Conservation (phyloP, 164 flowering plant genomes). For the Stephania japonica region DNA sequence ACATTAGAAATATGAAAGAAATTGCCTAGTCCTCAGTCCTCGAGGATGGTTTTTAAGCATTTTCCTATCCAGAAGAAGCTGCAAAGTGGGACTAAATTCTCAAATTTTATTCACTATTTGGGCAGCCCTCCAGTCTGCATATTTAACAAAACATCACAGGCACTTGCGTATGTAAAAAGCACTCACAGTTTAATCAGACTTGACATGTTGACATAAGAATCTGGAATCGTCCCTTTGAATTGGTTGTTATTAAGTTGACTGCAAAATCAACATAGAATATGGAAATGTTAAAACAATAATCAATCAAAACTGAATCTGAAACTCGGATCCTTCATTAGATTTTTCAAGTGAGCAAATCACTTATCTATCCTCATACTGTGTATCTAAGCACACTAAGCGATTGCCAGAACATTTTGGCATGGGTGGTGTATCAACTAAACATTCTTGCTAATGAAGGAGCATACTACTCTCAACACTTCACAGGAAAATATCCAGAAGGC, state of each 20-base stretch:
- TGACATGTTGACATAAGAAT: conserved; percentile 30
- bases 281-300: background rate
- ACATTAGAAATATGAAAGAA: background rate
- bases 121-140: background rate
- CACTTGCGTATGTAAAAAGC: background rate
- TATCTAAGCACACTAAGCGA: too few relatives aligned
- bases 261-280: conserved; percentile 11
- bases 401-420: too few relatives aligned
- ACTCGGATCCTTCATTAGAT: too few relatives aligned
- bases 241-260: conserved; percentile 38
- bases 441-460: background rate
- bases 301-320: background rate
- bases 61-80: background rate
- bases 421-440: background rate
- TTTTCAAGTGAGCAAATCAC: too few relatives aligned
- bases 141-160: background rate
- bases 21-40: background rate
- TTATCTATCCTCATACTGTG: too few relatives aligned
- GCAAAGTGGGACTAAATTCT: background rate
- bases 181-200: conserved; percentile 37
- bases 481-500: background rate
- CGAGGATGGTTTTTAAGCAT: background rate
- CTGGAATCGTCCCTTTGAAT: conserved; percentile 32
- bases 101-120: background rate
- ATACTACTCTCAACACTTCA: background rate